Conservation (phyloP, 2,329 filamentous ascomycete genomes). For the Parastagonospora nodorum region DNA sequence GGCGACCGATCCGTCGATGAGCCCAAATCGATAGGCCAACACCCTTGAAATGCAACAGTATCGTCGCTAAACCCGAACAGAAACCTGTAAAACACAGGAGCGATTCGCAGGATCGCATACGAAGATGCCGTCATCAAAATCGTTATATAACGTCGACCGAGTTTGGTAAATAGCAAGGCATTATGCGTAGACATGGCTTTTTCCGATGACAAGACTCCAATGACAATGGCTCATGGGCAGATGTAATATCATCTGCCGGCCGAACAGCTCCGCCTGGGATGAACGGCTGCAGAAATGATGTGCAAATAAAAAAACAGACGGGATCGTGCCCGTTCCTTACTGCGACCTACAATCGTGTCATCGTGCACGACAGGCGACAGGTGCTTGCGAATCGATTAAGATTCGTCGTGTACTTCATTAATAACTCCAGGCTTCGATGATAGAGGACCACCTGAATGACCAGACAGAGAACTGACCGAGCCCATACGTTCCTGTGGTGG, state of each 20-base stretch:
- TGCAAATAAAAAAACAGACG: background rate
- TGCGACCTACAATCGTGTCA: background rate
- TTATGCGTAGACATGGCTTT: slow-evolving; percentile 16
- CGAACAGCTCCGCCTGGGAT: no score
- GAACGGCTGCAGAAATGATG: background rate
- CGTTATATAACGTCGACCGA: slow-evolving; percentile 14
- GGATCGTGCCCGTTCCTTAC: background rate
- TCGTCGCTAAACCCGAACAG: slow-evolving; percentile 4
- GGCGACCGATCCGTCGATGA: no score
- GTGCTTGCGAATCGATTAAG: slow-evolving; percentile 21
- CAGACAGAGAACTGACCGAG: slow-evolving; percentile 39
- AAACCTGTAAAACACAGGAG: background rate
- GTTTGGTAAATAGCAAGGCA: slow-evolving; percentile 10
- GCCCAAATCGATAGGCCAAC: background rate
- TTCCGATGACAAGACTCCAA: slow-evolving; percentile 5
- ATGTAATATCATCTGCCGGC: no score
- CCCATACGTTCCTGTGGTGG: slow-evolving; percentile 54
- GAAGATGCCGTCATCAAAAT: slow-evolving; percentile 16
- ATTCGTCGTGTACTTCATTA: slow-evolving; percentile 47
- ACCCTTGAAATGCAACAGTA: slow-evolving; percentile 19
- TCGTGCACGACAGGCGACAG: background rate
- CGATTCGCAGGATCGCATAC: background rate
- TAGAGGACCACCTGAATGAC: slow-evolving; percentile 30
- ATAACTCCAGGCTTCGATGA: slow-evolving; percentile 45
- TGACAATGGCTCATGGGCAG: no score